phyloP scores from a whole-genome alignment of 768 basidiomycete genomes.

The Guyanaporus albipodus region DNA sequence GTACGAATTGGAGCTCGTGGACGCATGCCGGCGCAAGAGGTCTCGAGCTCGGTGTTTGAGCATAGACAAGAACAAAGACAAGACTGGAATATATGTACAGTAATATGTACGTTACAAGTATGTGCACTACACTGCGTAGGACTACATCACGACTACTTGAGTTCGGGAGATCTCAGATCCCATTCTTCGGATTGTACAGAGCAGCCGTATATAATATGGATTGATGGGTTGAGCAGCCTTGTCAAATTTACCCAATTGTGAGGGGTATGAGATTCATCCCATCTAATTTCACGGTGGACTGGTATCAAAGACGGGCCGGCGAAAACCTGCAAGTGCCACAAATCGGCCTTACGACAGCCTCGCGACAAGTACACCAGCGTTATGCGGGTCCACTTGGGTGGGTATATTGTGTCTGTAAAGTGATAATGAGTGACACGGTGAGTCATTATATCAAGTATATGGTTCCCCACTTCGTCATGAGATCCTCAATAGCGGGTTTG shows the following conservation, averaged over 20 bases:
- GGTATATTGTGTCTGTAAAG: slow-evolving; percentile 60
- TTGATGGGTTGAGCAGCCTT: too few species aligned
- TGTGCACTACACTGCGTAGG: too few species aligned
- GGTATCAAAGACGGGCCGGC: not conserved
- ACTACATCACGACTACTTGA: too few species aligned
- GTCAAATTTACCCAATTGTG: not conserved
- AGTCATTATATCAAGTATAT: not conserved
- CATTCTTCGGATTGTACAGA: not conserved
- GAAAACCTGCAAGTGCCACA: not conserved
- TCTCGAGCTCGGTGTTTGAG: slow-evolving; percentile 9
- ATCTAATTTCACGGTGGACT: not conserved
- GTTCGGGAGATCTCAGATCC: too few species aligned
- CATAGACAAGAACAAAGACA: too few species aligned
- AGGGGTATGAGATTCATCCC: not conserved
- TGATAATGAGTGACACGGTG: not conserved
- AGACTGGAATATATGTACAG: too few species aligned
- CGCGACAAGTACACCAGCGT: slow-evolving; percentile 82
- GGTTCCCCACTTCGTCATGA: slow-evolving; percentile 69
- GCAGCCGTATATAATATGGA: slow-evolving; percentile 1
- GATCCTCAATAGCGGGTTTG: slow-evolving; percentile 85
- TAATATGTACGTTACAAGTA: too few species aligned
- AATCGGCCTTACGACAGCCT: slow-evolving; percentile 30
- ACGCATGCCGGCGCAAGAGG: slow-evolving; percentile 12
- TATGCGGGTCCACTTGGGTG: slow-evolving; percentile 73
- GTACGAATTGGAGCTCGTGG: slow-evolving; percentile 33